Base-by-base conservation (phyloP, 192 early-diverging fungal species). In the Backusella tuberculispora region DNA sequence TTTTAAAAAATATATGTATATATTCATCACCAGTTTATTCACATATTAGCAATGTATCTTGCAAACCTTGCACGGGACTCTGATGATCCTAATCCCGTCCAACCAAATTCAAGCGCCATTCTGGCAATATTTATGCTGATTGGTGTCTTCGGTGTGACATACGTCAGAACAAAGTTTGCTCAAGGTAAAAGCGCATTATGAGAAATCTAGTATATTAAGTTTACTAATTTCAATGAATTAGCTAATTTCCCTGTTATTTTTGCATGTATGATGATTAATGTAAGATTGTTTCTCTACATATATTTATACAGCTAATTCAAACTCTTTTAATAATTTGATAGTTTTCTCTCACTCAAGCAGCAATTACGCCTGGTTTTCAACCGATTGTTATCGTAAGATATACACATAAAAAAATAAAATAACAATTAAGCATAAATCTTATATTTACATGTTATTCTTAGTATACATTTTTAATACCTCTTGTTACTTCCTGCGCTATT, bases 231-330 rank as follows among this genome's bases (percentile, higher is more conserved):
- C 53, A 60, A 3, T 60, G 53, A 13, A 24, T 13, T 63, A 78
- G 77, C 77, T 46, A 78, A 78, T 63, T 78, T 78, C 70, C 72
- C 72, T n/a, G 41, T 66, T 74, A 72, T 78, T 29, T 64, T 73
- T 56, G 77, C 66, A 10, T 74, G 72, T 63, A 74, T 78, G 41
- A 46, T 78, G 0, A 12, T 78, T 13, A 34, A 66, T 34, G 72
- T 65, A 73, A 73, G 21, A 10, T 45, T 46, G 10, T 46, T 0
- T 0, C 4, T 26, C 24, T 26, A 12, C 13, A 4, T 3, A 12
- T 12, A 24, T 21, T 40, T 42, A 46, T 50, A n/a, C 0, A 9
- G 19, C 43, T n/a, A 17, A 29, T 19, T 17, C 48, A 4, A 19
- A 5, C 0, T 9, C 26, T 13, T 50, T 4, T 37, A 60, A 60